phyloP scores from a whole-genome alignment of 192 early-diverging fungal species.

The Phycomyces blakesleeanus region DNA sequence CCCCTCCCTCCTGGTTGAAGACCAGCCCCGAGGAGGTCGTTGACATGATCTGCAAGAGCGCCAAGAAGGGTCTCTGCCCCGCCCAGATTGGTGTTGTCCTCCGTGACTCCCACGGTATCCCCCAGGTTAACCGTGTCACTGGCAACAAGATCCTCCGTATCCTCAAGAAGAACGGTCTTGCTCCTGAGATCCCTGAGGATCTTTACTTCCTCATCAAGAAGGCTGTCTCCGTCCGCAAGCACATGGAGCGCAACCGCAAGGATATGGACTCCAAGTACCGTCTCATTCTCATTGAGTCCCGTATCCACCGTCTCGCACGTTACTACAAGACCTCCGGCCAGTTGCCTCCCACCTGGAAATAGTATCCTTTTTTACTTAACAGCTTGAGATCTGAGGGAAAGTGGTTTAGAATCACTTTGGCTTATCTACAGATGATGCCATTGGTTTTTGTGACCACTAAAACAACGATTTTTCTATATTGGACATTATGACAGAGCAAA shows the following conservation, averaged over 20 bases:
- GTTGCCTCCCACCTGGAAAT: constrained; percentile 97
- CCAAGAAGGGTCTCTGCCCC: constrained; percentile 98
- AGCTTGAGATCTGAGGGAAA: constrained; percentile 17
- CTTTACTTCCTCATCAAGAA: constrained; percentile 99
- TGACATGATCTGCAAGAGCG: constrained; percentile 98
- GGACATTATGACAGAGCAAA: constrained; percentile 27
- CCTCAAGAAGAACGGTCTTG: constrained; percentile 87
- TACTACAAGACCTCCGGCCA: constrained; percentile 98
- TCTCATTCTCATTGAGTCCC: constrained; percentile 92
- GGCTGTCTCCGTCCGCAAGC: constrained; percentile 98
- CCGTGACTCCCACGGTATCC: constrained; percentile 96
- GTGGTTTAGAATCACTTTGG: constrained; percentile 34
- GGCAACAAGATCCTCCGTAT: constrained; percentile 99
- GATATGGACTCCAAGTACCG: constrained; percentile 99
- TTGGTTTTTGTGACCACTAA: constrained; percentile 11
- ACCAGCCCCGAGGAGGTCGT: constrained; percentile 94
- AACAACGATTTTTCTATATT: constrained; percentile 22
- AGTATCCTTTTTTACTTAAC: constrained; percentile 61
- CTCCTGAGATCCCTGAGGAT: constrained; percentile 95
- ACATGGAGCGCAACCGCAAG: constrained; percentile 98
- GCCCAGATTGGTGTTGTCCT: constrained; percentile 98
- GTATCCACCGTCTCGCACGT: constrained; percentile 96
- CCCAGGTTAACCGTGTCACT: constrained; percentile 94
- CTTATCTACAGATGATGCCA: constrained; percentile 36
- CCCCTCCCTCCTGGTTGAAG: constrained; percentile 97